Conservation (phyloP, 2,329 filamentous ascomycete genomes). For the Xylaria sp. region DNA sequence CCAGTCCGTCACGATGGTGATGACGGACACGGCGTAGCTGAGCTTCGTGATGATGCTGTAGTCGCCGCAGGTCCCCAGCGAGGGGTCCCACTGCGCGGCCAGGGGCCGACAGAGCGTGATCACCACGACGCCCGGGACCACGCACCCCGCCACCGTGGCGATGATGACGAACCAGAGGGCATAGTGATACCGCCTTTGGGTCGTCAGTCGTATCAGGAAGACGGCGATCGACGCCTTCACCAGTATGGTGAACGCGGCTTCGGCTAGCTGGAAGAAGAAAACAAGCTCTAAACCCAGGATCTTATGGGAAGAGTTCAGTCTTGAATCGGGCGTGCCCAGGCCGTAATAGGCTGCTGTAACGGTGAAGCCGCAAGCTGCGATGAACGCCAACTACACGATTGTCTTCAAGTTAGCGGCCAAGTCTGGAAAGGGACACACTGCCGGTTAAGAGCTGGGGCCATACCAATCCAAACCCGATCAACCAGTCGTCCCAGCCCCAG, state of each 20-base stretch:
- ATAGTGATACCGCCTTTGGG: conserved; percentile 6
- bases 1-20: conserved; percentile 5
- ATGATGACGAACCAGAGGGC: conserved; percentile 9
- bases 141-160: conserved; percentile 3
- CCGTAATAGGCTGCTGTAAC: conserved; percentile 2
- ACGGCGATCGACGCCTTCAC: conserved; percentile 5
- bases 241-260: conserved; percentile 6
- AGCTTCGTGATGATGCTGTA: conserved; percentile 6
- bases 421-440: neutral
- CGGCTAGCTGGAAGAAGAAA: conserved; percentile 7
- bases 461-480: conserved; percentile 6
- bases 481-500: conserved; percentile 10
- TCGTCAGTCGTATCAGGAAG: conserved; percentile 2
- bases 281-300: conserved; percentile 5
- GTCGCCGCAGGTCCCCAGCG: conserved; percentile 6
- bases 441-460: neutral
- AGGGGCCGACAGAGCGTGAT: conserved; percentile 5
- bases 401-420: neutral
- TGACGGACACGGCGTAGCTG: conserved; percentile 5
- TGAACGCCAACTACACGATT: conserved; percentile 5
- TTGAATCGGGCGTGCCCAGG: conserved; percentile 2
- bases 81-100: conserved; percentile 6
- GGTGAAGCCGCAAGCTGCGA: conserved; percentile 6
- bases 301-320: conserved; percentile 2
- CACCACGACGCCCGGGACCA: conserved; percentile 4